Evolutionary conservation across 768 basidiomycete genomes (phyloP).

Genomic region (Tricholoma sp.): DNA sequence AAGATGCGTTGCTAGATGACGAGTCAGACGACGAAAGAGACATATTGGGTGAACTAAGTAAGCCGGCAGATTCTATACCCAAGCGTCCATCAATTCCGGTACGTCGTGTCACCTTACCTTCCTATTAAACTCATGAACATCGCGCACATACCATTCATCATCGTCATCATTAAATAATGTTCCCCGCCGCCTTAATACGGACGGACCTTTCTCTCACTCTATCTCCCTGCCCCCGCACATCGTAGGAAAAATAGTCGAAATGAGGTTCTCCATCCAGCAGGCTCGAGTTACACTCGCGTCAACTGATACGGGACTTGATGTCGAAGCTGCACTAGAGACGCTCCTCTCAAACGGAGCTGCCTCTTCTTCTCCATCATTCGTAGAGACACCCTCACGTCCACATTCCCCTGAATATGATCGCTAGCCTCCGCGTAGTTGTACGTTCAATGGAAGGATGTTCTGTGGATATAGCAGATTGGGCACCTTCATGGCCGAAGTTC

Average conservation of each 20-base stretch:
- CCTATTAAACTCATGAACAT: background rate
- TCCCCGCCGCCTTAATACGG: constrained; percentile 2
- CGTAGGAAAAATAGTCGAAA: constrained; percentile 39
- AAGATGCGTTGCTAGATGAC: too few species aligned
- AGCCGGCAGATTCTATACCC: constrained; percentile 46
- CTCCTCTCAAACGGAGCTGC: too few species aligned
- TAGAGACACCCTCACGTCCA: constrained; percentile 9
- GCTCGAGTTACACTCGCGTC: too few species aligned
- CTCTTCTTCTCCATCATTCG: constrained; percentile 7
- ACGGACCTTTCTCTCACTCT: too few species aligned
- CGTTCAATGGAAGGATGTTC: constrained; percentile 19
- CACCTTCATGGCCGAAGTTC: constrained; percentile 21
- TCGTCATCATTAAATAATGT: constrained; percentile 11
- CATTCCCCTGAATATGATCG: constrained; percentile 11
- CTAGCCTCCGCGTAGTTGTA: constrained; percentile 9
- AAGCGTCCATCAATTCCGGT: constrained; percentile 17
- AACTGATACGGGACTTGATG: too few species aligned
- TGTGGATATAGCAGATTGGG: too few species aligned
- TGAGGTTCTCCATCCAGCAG: too few species aligned
- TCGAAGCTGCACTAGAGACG: too few species aligned
- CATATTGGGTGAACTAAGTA: too few species aligned
- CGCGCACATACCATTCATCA: constrained; percentile 1
- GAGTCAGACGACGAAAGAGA: too few species aligned
- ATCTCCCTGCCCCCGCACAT: constrained; percentile 92
- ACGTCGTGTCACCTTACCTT: constrained; percentile 8